Base-by-base conservation (phyloP, 75 land plant genomes). In the Cunninghamia lanceolata region DNA sequence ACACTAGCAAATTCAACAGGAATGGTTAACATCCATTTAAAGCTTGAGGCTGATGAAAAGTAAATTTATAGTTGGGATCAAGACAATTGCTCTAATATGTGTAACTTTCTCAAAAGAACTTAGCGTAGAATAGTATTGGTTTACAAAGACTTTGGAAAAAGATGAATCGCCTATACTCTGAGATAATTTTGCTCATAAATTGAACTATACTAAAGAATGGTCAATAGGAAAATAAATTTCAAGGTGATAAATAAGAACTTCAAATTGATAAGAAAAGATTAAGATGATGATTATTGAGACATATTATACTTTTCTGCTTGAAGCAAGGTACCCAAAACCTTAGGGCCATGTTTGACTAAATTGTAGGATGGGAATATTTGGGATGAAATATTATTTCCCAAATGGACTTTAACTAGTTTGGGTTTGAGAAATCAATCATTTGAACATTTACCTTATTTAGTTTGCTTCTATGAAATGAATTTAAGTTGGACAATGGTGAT, bases 381-480 rank as follows among this genome's bases (percentile, higher is more conserved):
- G 87, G 88, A 82, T 81, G 90, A 89, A 81, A 75, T 47, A 59
- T 8, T 88, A 19, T 63, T 86, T 36, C 87, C 88, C 10, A 40
- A 45, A 35, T 36, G 36, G 4, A 36, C 47, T 74, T 53, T 34
- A 39, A 63, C 15, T 25, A 9, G 30, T 45, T 38, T 84, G 15
- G 74, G 86, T 46, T 3, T 87, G 66, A 84, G 86, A 63, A 66
- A 16, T 17, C 25, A 35, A 59, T 66, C 85, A 15, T 35, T 36
- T n/a, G 71, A 59, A 17, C 40, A 15, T n/a, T 34, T 28, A 3
- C 53, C 66, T 71, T 17, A 43, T 59, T 85, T 87, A 19, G 82
- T 59, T 6, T 90, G 85, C 86, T 54, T 88, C 32, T 81, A 92
- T 75, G 86, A 85, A 42, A 56, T 88, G 68, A 85, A 89, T 35